Base-by-base conservation (phyloP, 2,329 filamentous ascomycete genomes). In the Colletotrichum eremochloae region DNA sequence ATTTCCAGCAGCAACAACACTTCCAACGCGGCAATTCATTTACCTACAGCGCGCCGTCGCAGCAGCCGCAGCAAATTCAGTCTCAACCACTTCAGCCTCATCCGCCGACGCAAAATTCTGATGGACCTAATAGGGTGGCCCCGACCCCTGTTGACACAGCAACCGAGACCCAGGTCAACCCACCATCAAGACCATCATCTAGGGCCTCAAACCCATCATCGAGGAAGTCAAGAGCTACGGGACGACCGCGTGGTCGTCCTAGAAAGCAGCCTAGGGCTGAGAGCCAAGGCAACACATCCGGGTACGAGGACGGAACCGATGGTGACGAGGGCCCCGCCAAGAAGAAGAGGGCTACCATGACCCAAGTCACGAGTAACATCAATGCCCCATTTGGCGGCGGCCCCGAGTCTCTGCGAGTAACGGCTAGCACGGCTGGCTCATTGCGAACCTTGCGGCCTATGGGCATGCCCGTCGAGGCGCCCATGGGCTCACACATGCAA, bases 371-470 rank as follows among this genome's bases (percentile, higher is more conserved):
- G 74, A 92, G 91, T 83, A 90, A 90, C n/a, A 91, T 91, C 63
- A 92, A 90, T 75, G 89, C 87, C 74, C 90, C 89, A 31, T 93
- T 98, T 77, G 93, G 92, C 63, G 87, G 89, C 50, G 91, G 91
- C 40, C 89, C 91, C 12, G 94, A 96, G 61, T 97, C 94, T 4
- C 85, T 98, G 36, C 90, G 95, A 61, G 94, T 97, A n/a, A 92
- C 94, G 72, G 96, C 96, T 58, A 97, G 94, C 79, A 97, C 94
- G 20, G 93, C 95, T 56, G 94, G 94, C 53, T 97, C 95, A 6
- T 87, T 98, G 71, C 93, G 96, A 55, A 92, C 92, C 60, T 93
- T 97, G 80, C 90, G 95, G 56, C 96, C 96, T 5, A 87, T 94
- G 68, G 86, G 88, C 42, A 83, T 87, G 33, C 85, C 83, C 3